Base-by-base conservation (phyloP, 495 filamentous ascomycete genomes). In the Penicillium daleae region DNA sequence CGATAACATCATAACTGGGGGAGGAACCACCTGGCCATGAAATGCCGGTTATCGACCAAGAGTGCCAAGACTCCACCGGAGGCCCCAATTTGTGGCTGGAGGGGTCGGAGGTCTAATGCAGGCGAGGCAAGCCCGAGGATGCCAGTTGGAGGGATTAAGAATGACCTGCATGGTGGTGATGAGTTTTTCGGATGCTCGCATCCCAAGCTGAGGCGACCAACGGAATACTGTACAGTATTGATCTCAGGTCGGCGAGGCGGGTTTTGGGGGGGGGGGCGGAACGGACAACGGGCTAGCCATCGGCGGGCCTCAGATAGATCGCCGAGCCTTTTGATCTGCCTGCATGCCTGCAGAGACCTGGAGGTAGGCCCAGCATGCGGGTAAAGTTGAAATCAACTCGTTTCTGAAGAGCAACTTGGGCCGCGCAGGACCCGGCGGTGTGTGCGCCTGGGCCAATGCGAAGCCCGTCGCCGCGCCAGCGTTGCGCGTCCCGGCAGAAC, bases 401-500 rank as follows among this genome's bases (percentile, higher is more conserved):
- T 17, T 2, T n/a, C n/a, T 15, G 2, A 19, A n/a, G 13, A 8
- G 29, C 29, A 54, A 33, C n/a, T 54, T 54, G 51, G 51, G 3
- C 31, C 31, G n/a, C n/a, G 24, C 19, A 22, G n/a, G 35, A 39
- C n/a, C 32, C 35, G 59, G 52, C 59, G 59, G 59, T 55, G 37
- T 49, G 53, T 33, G 35, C 32, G 32, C 31, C 49, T 31, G 3
- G 49, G 48, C 46, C 57, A 59, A 59, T 59, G 33, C 40, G 13
- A 5, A 24, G 46, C 7, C 24, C 22, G 19, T 56, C 6, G n/a
- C 32, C 21, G 35, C 32, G 21, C 53, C 40, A 42, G 40, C 26
- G 51, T 54, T 61, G 54, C 63, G 63, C 58, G 63, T 65, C 58
- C 58, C 51, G 53, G 53, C 60, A 63, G 55, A 63, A 58, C 7